Conservation (phyloP, 2,329 filamentous ascomycete genomes). For the Diaporthe batatas region DNA sequence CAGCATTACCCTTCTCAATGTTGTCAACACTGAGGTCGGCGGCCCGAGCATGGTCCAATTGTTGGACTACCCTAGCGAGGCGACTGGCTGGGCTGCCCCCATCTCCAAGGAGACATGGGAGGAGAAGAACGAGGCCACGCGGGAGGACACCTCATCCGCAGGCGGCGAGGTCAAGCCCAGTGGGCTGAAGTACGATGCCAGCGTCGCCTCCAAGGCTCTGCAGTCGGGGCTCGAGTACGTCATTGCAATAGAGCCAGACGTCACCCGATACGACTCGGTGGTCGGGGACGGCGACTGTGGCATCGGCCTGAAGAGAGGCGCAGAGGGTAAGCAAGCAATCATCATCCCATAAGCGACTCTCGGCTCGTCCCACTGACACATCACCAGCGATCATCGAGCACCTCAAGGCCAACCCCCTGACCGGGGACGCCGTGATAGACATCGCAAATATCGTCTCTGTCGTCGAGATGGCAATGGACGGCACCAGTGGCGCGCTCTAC, state of each 20-base stretch:
- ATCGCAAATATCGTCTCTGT: constrained; percentile 66
- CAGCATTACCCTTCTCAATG: constrained; percentile 78
- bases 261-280: constrained; percentile 82
- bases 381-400: constrained; percentile 65
- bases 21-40: constrained; percentile 69
- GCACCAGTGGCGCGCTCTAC: constrained; percentile 72
- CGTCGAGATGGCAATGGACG: constrained; percentile 71
- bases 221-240: constrained; percentile 71
- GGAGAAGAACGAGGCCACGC: constrained; percentile 62
- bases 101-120: constrained; percentile 75
- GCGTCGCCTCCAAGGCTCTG: constrained; percentile 64
- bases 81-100: constrained; percentile 77
- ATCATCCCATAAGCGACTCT: not conserved
- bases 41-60: constrained; percentile 76
- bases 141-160: constrained; percentile 54
- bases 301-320: constrained; percentile 86
- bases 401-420: constrained; percentile 58
- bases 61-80: constrained; percentile 78
- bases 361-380: constrained; percentile 40
- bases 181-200: constrained; percentile 66
- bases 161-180: constrained; percentile 56
- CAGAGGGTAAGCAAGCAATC: constrained; percentile 69
- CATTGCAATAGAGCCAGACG: constrained; percentile 76
- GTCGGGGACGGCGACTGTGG: constrained; percentile 94
- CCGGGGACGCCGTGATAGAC: constrained; percentile 67